phyloP scores from a whole-genome alignment of 1,139 yeast genomes.

The Geotrichum phurueaensis region DNA sequence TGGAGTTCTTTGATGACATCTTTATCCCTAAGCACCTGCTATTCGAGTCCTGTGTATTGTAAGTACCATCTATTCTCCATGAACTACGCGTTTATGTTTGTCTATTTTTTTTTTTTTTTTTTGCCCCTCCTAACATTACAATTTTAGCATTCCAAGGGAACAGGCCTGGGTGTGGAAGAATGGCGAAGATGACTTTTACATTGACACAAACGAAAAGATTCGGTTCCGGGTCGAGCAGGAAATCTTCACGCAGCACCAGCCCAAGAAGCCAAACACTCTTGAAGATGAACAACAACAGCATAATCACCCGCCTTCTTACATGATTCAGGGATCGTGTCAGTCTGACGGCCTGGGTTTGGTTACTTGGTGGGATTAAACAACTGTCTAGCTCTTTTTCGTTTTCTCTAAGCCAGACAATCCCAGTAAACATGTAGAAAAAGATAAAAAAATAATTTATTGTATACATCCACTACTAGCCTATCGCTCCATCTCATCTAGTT shows the following conservation, averaged over 20 bases:
- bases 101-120: background rate
- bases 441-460: slow-evolving; percentile 4
- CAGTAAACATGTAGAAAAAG: background rate
- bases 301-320: slow-evolving; percentile 58
- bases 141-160: slow-evolving; percentile 43
- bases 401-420: background rate
- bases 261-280: slow-evolving; percentile 58
- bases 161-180: slow-evolving; percentile 91
- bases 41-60: slow-evolving; percentile 69
- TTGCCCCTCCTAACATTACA: background rate
- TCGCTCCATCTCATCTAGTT: slow-evolving; percentile 41
- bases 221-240: slow-evolving; percentile 89
- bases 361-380: slow-evolving; percentile 83
- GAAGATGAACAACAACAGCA: slow-evolving; percentile 33
- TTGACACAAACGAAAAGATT: slow-evolving; percentile 86
- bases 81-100: slow-evolving; percentile 1
- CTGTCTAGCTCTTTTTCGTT: background rate
- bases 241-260: slow-evolving; percentile 66
- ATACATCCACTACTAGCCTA: slow-evolving; percentile 2
- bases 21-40: slow-evolving; percentile 76
- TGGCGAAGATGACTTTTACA: slow-evolving; percentile 59
- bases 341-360: slow-evolving; percentile 94
- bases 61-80: background rate
- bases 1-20: slow-evolving; percentile 88
- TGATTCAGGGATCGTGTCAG: slow-evolving; percentile 85